Evolutionary conservation across 768 basidiomycete genomes (phyloP), one percentile per base, ranked within the genome.

Genomic region (Dendrothele bispora): DNA sequence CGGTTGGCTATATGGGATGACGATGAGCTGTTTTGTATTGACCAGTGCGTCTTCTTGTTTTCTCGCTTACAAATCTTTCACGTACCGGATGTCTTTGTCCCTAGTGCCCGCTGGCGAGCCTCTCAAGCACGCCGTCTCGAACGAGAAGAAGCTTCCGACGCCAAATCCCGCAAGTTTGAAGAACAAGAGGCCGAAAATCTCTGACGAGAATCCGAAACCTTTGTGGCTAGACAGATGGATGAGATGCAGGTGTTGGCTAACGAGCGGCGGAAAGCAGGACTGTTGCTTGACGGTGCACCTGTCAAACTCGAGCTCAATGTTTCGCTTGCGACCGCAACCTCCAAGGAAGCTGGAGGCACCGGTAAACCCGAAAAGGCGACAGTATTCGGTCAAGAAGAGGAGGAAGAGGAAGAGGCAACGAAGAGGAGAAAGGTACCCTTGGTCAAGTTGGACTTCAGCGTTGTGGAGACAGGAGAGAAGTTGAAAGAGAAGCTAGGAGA

Each of bases 191-290:
- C 83, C 7, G 92, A 89, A 61, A 88, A 91, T 55, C 75, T 95
- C 18, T 82, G 91, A 26, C 79, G 83, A 39, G 93, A 97, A 65
- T 92, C 92, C 1, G 95, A 98, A 65, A 87, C 83, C 51, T 95
- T 98, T 77, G 75, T 98, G 50, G 90, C 91, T 28, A 79, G 84
- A 46, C 94, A 95, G 61, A 92, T 95, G 91, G 91, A 91, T 53
- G 93, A 97, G 64, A 88, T 95, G 84, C 91, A 93, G 54, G 86
- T 89, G 3, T 71, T 95, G 21, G 90, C 88, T 12, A 88, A 90
- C 43, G 88, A 94, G 59, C 92, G 95, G 59, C 84, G 90, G 53
- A 88, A 90, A 59, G 90, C 89, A 5, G 94, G 94, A 26, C 77
- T 95, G 68, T 69, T 95, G 14, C 76, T 95, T 52, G 94, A 95